phyloP scores from a whole-genome alignment of 805 yeast species.

The Wickerhamomyces chambardii region DNA sequence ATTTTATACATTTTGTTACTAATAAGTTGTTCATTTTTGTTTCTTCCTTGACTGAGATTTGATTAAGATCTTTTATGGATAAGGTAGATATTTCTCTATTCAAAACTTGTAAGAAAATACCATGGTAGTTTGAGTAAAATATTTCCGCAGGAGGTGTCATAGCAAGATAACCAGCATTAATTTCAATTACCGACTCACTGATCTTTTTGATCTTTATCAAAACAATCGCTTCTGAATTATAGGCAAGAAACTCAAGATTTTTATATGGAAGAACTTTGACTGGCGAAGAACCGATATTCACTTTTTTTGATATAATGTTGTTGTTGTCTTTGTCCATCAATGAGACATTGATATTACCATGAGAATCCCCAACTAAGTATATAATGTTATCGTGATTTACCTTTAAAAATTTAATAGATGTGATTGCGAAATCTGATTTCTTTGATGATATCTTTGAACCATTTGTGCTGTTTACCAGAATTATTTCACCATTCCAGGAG shows the following conservation, averaged over 20 bases:
- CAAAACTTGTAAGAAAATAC: neutral
- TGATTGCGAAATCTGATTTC: slow-evolving; percentile 6
- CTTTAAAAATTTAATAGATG: slow-evolving; percentile 6
- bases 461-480: slow-evolving; percentile 3
- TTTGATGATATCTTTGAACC: slow-evolving; percentile 2
- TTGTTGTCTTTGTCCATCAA: too few relatives aligned
- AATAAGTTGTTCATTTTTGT: slow-evolving; percentile 3
- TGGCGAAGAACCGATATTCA: slow-evolving; percentile 15
- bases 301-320: neutral
- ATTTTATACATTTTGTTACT: slow-evolving; percentile 10
- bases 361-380: slow-evolving; percentile 14
- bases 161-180: neutral
- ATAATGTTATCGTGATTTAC: slow-evolving; percentile 4
- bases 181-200: too few relatives aligned
- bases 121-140: neutral
- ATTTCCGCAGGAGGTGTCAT: neutral
- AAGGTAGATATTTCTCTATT: neutral
- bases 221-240: slow-evolving; percentile 11
- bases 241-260: slow-evolving; percentile 4
- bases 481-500: slow-evolving; percentile 14
- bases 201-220: slow-evolving; percentile 1
- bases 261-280: slow-evolving; percentile 9
- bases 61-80: neutral
- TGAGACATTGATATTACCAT: slow-evolving; percentile 10
- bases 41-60: slow-evolving; percentile 4